A percentile compares a stretch with the other conserved stretches of the same genome.
Evolutionary conservation across 208 protist species (phyloP).

Genomic region (Lotmaria passim): DNA sequence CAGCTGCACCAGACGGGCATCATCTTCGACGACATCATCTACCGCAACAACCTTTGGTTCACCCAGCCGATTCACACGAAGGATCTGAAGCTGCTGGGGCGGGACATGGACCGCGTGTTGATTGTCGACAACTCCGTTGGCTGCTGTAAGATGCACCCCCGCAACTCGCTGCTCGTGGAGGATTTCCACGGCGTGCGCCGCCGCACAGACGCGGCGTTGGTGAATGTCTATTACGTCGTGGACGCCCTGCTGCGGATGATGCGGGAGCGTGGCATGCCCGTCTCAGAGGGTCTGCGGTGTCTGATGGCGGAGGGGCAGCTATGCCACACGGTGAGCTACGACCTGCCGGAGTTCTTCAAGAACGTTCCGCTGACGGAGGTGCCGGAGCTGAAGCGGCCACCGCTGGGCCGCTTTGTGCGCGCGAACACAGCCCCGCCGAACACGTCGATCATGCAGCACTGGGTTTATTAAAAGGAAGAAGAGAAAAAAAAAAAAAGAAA

Average conservation of each 20-base stretch:
- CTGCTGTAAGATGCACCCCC: slow-evolving; percentile 90
- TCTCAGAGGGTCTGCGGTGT: slow-evolving; percentile 52
- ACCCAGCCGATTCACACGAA: slow-evolving; percentile 93
- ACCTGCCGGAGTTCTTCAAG: slow-evolving; percentile 74
- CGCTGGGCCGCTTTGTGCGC: slow-evolving; percentile 70
- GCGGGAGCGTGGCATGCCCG: slow-evolving; percentile 39
- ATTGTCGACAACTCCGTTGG: slow-evolving; percentile 93
- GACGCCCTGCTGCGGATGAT: slow-evolving; percentile 64
- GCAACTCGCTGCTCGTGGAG: slow-evolving; percentile 86
- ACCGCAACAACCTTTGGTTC: slow-evolving; percentile 90
- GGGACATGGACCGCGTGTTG: slow-evolving; percentile 86
- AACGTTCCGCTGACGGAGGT: slow-evolving; percentile 74
- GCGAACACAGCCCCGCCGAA: slow-evolving; percentile 61
- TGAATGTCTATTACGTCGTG: slow-evolving; percentile 92
- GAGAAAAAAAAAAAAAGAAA: no score
- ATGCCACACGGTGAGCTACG: slow-evolving; percentile 56
- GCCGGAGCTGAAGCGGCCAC: slow-evolving; percentile 80
- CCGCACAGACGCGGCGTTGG: slow-evolving; percentile 71
- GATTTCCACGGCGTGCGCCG: slow-evolving; percentile 83
- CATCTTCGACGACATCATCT: slow-evolving; percentile 92
- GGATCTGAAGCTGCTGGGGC: slow-evolving; percentile 90
- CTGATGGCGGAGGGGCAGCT: slow-evolving; percentile 68
- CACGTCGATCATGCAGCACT: slow-evolving; percentile 81
- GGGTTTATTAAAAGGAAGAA: slow-evolving; percentile 59
- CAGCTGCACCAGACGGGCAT: slow-evolving; percentile 73